Conservation (phyloP, 495 filamentous ascomycete species). For the Xylaria sp. region DNA sequence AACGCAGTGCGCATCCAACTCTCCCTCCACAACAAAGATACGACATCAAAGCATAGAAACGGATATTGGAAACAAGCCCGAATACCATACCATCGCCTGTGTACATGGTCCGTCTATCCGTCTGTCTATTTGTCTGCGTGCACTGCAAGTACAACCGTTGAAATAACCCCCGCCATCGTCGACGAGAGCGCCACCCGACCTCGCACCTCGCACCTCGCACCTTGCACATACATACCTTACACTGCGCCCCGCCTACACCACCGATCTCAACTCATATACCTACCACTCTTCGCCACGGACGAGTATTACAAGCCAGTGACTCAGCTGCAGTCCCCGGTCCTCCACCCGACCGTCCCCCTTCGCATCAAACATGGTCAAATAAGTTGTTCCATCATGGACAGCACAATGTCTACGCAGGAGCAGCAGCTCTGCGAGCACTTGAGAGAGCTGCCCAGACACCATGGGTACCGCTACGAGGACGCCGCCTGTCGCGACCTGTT, state of each 20-base stretch:
- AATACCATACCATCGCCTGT: background rate
- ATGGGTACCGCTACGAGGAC: conserved; percentile 75
- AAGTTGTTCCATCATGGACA: conserved; percentile 43
- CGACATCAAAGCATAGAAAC: background rate
- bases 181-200: background rate
- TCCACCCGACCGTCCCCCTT: conserved; percentile 18
- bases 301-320: background rate
- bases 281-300: conserved; percentile 13
- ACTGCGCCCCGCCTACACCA: conserved; percentile 7
- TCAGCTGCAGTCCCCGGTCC: background rate
- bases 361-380: conserved; percentile 26
- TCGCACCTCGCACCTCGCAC: background rate
- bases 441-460: conserved; percentile 69
- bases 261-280: background rate
- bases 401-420: conserved; percentile 72
- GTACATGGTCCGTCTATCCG: no score
- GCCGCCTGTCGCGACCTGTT: conserved; percentile 73
- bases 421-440: conserved; percentile 78
- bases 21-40: background rate
- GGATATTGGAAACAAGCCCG: background rate
- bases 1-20: background rate
- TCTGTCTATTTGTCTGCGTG: background rate
- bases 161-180: background rate
- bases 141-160: background rate
- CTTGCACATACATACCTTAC: conserved; percentile 3